These are phyloP conservation scores for Castanopsis chinensis DNA, from an alignment of 306 rosid genomes.

Conservation along the genomic window DNA sequence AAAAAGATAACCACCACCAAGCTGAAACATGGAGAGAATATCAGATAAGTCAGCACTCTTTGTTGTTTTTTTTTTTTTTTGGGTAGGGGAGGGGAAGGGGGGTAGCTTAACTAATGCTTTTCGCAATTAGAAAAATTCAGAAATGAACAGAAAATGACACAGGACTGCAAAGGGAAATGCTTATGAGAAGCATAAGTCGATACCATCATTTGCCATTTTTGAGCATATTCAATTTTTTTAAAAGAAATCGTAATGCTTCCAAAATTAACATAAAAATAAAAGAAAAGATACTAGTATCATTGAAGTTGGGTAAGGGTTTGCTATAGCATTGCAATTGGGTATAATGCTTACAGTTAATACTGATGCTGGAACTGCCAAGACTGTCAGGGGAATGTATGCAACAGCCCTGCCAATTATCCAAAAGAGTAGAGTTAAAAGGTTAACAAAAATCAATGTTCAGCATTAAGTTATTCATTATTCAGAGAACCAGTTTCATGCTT, in stretches of 20 bases:
- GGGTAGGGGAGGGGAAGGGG: background rate
- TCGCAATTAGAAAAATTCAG: background rate
- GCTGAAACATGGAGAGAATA: constrained; percentile 42
- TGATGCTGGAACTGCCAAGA: constrained; percentile 90
- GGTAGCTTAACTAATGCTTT: background rate
- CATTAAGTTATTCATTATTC: background rate
- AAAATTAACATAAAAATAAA: background rate
- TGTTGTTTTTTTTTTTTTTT: too few species aligned
- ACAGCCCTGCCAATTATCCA: constrained; percentile 52
- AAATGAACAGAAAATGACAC: background rate
- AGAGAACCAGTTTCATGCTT: background rate
- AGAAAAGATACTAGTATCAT: background rate
- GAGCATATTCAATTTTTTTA: background rate
- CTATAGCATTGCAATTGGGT: background rate
- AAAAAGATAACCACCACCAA: constrained; percentile 93
- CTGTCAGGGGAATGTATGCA: constrained; percentile 85
- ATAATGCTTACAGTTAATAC: constrained; percentile 63
- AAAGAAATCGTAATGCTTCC: background rate
- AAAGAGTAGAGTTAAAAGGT: constrained; percentile 2
- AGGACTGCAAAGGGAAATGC: background rate
- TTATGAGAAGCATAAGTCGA: background rate
- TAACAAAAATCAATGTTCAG: background rate
- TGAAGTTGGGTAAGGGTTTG: background rate
- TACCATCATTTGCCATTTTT: background rate
- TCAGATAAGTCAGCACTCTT: background rate